Conservation (phyloP, 106 monocot species). For the Dendrobium huoshanense region DNA sequence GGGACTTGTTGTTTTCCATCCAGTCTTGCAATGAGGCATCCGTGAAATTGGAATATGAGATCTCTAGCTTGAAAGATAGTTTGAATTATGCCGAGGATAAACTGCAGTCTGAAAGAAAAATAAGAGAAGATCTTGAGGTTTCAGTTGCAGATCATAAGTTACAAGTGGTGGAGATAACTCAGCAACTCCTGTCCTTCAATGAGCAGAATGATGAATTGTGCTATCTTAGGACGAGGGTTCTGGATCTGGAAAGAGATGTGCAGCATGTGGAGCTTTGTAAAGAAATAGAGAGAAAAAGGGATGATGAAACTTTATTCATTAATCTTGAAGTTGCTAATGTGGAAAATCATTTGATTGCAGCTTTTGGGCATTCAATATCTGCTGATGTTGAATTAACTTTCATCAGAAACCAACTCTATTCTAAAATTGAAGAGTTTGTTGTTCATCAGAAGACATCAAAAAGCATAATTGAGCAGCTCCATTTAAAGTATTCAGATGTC, state of each 20-base stretch:
- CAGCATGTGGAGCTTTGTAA: slow-evolving; percentile 27
- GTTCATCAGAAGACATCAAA: slow-evolving; percentile 19
- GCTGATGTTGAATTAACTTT: slow-evolving; percentile 53
- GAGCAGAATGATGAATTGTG: slow-evolving; percentile 46
- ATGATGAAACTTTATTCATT: slow-evolving; percentile 25
- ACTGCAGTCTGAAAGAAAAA: slow-evolving; percentile 29
- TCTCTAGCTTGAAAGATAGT: slow-evolving; percentile 35
- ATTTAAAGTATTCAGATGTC: slow-evolving; percentile 25
- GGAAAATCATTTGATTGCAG: slow-evolving; percentile 35
- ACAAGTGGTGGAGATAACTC: slow-evolving; percentile 45
- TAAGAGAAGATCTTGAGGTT: slow-evolving; percentile 41
- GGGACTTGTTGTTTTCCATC: slow-evolving; percentile 24
- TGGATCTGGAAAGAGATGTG: slow-evolving; percentile 48
- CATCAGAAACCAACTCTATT: slow-evolving; percentile 33
- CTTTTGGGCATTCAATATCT: slow-evolving; percentile 30
- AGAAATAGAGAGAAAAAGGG: slow-evolving; percentile 29
- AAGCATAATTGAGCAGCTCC: slow-evolving; percentile 26
- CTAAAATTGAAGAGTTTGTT: slow-evolving; percentile 19
- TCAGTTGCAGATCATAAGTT: slow-evolving; percentile 40
- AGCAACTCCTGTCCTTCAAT: slow-evolving; percentile 37
- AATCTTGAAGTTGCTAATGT: slow-evolving; percentile 25
- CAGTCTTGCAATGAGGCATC: slow-evolving; percentile 26
- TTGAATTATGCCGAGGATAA: slow-evolving; percentile 23
- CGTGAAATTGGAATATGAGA: slow-evolving; percentile 48
- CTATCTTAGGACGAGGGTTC: slow-evolving; percentile 32